Evolutionary conservation across 139 green algal genomes (phyloP), one percentile per base, ranked within the genome.

Genomic region (Coelastrella sp.): DNA sequence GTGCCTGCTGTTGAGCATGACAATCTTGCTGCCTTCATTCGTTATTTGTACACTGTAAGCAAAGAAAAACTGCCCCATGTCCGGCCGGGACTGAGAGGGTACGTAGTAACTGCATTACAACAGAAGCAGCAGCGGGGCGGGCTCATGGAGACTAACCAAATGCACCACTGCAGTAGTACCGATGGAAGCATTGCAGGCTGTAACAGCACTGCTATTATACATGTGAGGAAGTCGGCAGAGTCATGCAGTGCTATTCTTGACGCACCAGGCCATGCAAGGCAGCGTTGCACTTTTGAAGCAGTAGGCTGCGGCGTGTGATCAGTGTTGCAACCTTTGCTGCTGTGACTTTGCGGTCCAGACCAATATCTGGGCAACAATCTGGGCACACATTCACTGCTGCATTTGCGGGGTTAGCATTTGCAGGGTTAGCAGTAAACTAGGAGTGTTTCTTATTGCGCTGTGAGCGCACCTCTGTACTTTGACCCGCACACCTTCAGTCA

Each of bases 1-100:
- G 59, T 91, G 88, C 59, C 88, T 75, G 58, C n/a, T 74, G 13
- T 91, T 88, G n/a, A 91, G 80, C 88, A 91, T 91, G 17, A 88
- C 80, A 2, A 92, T 47, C 89, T 22, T 73, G 2, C 66, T 47
- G 23, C 73, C 60, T 57, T 85, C 89, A 22, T 92, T 88, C 32
- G 76, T 90, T 81, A 97, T 94, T 47, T 56, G 74, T 3, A 97
- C 83, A 73, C 91, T 88, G 92, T 97, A 97, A n/a, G 91, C 89
- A 71, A 96, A 96, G 83, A 96, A 95, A 80, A 88, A 96, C 87
- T 94, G 92, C 8, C 89, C 83, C 32, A 80, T 22, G 5, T 87
- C 57, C 14, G 95, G 94, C 5, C 54, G 23, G 23, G 93, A 95
- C 82, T 95, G 91, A 16, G 83, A 83, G 22, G 92, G 89, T 66